These are phyloP conservation scores for Jacaranda mimosifolia DNA, from an alignment of 257 asterid genomes.

Conservation along the genomic window DNA sequence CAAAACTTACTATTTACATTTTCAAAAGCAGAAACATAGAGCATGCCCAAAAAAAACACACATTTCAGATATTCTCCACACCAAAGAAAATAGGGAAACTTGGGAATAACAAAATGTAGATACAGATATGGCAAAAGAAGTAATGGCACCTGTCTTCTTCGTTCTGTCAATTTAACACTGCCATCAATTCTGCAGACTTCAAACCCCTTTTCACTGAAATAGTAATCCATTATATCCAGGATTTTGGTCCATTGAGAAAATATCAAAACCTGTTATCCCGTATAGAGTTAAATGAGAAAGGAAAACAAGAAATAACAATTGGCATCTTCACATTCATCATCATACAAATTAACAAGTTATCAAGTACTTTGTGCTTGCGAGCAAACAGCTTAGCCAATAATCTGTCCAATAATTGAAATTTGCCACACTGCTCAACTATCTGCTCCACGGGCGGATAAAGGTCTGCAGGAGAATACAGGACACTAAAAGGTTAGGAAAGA, in stretches of 20 bases:
- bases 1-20: not conserved
- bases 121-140: not conserved
- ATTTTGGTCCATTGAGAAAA: slow-evolving; percentile 99
- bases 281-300: slow-evolving; percentile 18
- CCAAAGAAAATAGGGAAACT: not conserved
- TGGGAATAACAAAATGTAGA: slow-evolving; percentile 10
- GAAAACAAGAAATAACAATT: slow-evolving; percentile 1
- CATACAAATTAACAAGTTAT: slow-evolving; percentile 19
- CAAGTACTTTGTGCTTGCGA: slow-evolving; percentile 81
- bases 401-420: slow-evolving; percentile 82
- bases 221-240: slow-evolving; percentile 93
- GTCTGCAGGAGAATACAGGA: slow-evolving; percentile 52
- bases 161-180: slow-evolving; percentile 73
- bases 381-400: slow-evolving; percentile 74
- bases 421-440: slow-evolving; percentile 94
- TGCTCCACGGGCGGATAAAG: slow-evolving; percentile 81
- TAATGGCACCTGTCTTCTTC: slow-evolving; percentile 75
- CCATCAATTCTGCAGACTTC: slow-evolving; percentile 97
- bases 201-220: slow-evolving; percentile 82
- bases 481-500: slow-evolving; percentile 25
- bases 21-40: not conserved
- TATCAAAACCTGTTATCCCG: slow-evolving; percentile 76
- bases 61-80: slow-evolving; percentile 17
- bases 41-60: not conserved
- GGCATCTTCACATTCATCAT: not conserved